Conservation (phyloP, 768 basidiomycete genomes). For the Russula abietina region DNA sequence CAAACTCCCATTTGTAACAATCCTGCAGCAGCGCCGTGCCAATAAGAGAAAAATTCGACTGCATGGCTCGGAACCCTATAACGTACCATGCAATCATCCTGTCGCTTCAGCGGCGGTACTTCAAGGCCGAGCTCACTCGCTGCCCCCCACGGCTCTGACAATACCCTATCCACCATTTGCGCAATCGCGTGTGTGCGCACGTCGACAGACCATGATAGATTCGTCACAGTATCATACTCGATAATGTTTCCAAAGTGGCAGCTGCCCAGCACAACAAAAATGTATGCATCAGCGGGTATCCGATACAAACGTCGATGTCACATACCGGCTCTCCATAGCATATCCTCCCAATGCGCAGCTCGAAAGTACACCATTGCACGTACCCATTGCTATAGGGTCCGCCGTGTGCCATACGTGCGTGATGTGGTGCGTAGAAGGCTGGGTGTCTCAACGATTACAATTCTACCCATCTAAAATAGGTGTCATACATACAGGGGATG, state of each 20-base stretch:
- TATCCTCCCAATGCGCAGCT: conserved; percentile 80
- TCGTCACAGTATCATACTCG: conserved; percentile 86
- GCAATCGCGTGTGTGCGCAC: conserved; percentile 77
- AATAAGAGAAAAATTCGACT: not conserved
- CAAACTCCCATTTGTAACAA: conserved; percentile 69
- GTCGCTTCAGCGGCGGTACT: conserved; percentile 47
- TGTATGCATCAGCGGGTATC: not conserved
- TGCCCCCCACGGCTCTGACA: conserved; percentile 65
- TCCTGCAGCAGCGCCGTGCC: conserved; percentile 37
- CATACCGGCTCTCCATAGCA: conserved; percentile 67
- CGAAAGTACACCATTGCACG: conserved; percentile 70
- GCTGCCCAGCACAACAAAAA: conserved; percentile 27
- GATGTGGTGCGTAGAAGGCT: conserved; percentile 69
- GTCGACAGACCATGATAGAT: conserved; percentile 80
- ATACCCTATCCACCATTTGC: conserved; percentile 66
- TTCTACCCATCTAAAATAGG: not conserved
- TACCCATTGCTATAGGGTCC: conserved; percentile 88
- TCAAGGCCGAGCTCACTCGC: conserved; percentile 53
- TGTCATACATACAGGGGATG: conserved; percentile 59
- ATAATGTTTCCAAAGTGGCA: conserved; percentile 88
- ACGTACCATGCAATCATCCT: conserved; percentile 65
- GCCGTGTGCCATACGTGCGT: conserved; percentile 91
- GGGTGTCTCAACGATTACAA: no score
- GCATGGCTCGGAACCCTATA: conserved; percentile 5
- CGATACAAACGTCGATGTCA: not conserved